phyloP scores from a whole-genome alignment of 2,329 filamentous ascomycete genomes.

The Cladophialophora yegresii region DNA sequence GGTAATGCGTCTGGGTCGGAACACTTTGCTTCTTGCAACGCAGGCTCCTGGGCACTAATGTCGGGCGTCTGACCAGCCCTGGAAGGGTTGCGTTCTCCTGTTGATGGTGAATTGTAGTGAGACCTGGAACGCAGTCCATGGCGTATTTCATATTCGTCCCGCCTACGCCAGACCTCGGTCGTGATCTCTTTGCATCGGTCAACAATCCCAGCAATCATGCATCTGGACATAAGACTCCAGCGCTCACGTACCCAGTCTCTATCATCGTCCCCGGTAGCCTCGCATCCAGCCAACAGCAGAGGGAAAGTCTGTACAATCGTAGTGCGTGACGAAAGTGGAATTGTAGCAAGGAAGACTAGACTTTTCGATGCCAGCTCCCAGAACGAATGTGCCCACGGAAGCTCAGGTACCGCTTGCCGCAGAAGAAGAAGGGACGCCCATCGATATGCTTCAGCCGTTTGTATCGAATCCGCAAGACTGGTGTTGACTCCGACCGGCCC shows the following conservation, averaged over 20 bases:
- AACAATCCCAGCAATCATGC: slow-evolving; percentile 67
- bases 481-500: slow-evolving; percentile 63
- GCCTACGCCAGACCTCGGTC: slow-evolving; percentile 65
- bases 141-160: slow-evolving; percentile 54
- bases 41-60: no score
- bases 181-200: slow-evolving; percentile 66
- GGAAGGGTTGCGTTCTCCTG: not conserved
- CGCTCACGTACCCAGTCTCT: slow-evolving; percentile 64
- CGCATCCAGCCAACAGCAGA: slow-evolving; percentile 65
- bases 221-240: slow-evolving; percentile 61
- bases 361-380: slow-evolving; percentile 62
- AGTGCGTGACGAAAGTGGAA: slow-evolving; percentile 62
- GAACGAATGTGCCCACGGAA: slow-evolving; percentile 58
- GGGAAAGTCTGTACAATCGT: slow-evolving; percentile 70
- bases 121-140: not conserved
- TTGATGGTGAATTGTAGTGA: not conserved
- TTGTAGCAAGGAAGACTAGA: slow-evolving; percentile 62
- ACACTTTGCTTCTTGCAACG: not conserved
- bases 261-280: slow-evolving; percentile 61
- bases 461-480: slow-evolving; percentile 62
- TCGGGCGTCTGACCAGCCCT: not conserved
- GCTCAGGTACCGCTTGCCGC: slow-evolving; percentile 67
- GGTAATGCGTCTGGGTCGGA: not conserved
- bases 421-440: slow-evolving; percentile 66
- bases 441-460: slow-evolving; percentile 67